These are phyloP conservation scores for Papilionanthe hybrid DNA, from an alignment of 116 monocot genomes.

Conservation along the genomic window DNA sequence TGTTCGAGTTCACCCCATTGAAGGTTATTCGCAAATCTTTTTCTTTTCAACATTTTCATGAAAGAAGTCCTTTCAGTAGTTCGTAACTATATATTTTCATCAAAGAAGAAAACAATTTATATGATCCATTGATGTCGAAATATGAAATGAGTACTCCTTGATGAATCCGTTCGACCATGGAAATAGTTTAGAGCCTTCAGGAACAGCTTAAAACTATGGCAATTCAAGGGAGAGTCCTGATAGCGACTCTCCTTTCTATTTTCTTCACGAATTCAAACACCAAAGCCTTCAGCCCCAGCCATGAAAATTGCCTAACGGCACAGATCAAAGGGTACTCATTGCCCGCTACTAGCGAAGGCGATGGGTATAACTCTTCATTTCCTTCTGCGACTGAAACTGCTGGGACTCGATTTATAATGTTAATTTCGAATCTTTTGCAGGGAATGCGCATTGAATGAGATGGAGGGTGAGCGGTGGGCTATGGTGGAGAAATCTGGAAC, in stretches of 20 bases:
- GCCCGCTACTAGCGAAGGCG: not conserved
- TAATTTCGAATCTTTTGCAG: not conserved
- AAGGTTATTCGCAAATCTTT: too few relatives aligned
- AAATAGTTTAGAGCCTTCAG: not conserved
- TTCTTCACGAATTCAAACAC: not conserved
- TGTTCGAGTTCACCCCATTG: too few relatives aligned
- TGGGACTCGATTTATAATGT: not conserved
- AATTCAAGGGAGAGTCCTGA: not conserved
- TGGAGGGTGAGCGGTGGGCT: constrained; percentile 32
- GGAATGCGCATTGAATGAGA: not conserved
- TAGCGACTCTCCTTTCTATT: not conserved
- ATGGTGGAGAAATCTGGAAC: constrained; percentile 58
- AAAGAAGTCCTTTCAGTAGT: too few relatives aligned
- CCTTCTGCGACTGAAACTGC: not conserved
- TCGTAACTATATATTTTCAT: too few relatives aligned
- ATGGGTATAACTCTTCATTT: not conserved
- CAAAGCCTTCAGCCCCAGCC: not conserved
- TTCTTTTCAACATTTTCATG: too few relatives aligned
- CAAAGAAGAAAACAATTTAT: too few relatives aligned
- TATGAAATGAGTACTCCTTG: too few relatives aligned
- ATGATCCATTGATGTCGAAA: too few relatives aligned
- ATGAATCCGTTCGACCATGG: not conserved
- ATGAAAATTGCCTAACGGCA: not conserved
- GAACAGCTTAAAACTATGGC: not conserved
- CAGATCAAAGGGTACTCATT: not conserved